These are phyloP conservation scores for Oryza rufipogon DNA, from an alignment of 176 grass and related monocot species.

Conservation along the genomic window DNA sequence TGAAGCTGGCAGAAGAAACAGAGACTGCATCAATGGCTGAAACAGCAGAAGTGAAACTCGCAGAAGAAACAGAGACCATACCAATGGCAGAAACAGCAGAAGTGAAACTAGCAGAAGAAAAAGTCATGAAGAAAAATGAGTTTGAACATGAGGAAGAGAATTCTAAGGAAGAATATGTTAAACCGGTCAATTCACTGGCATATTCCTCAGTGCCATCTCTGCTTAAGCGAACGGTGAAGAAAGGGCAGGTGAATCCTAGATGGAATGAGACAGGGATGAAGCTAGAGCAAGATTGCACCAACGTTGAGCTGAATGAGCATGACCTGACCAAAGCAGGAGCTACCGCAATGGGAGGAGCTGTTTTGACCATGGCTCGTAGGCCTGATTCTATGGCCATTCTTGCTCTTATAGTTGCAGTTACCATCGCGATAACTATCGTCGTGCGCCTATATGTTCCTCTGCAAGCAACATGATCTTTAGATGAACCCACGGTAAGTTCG, in stretches of 20 bases:
- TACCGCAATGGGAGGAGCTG: neutral
- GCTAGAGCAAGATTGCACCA: slow-evolving; percentile 30
- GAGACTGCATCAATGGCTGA: neutral
- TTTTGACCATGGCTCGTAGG: slow-evolving; percentile 30
- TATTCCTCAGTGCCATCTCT: slow-evolving; percentile 13
- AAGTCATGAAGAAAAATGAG: neutral
- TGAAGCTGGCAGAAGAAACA: neutral
- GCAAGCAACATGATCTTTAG: slow-evolving; percentile 28
- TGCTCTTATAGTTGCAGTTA: slow-evolving; percentile 41
- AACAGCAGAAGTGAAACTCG: neutral
- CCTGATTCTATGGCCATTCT: slow-evolving; percentile 27
- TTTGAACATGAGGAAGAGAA: slow-evolving; percentile 32
- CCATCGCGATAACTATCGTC: slow-evolving; percentile 27
- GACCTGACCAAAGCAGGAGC: neutral
- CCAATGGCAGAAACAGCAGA: neutral
- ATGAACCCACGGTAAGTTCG: neutral
- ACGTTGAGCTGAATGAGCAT: neutral
- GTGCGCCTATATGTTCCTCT: slow-evolving; percentile 22
- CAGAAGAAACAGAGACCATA: neutral
- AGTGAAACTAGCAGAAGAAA: neutral
- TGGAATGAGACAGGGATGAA: slow-evolving; percentile 44
- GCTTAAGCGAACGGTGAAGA: slow-evolving; percentile 28
- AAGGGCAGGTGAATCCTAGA: neutral
- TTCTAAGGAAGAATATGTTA: neutral
- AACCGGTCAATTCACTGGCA: neutral